These are phyloP conservation scores for Clitopilus hobsonii DNA, from an alignment of 768 basidiomycete genomes.

Conservation along the genomic window DNA sequence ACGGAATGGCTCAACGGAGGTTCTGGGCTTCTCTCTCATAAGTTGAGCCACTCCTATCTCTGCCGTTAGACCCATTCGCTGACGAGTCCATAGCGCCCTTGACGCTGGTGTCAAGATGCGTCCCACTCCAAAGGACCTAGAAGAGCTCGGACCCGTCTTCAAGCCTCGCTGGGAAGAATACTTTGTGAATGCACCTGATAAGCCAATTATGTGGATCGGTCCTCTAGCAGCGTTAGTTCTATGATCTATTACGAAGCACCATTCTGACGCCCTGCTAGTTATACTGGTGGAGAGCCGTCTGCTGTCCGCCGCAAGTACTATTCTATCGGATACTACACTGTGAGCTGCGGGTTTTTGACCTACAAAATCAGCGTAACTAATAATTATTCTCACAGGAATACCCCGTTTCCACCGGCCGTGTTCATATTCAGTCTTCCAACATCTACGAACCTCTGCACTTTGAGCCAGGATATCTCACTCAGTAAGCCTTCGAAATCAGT, in stretches of 20 bases:
- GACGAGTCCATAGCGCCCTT: conserved; percentile 31
- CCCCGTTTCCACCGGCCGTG: conserved; percentile 40
- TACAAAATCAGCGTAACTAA: conserved; percentile 11
- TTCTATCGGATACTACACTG: conserved; percentile 13
- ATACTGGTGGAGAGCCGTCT: conserved; percentile 12
- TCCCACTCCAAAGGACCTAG: conserved; percentile 44
- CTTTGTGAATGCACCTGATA: conserved; percentile 49
- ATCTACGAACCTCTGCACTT: conserved; percentile 38
- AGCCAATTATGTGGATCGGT: conserved; percentile 44
- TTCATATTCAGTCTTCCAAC: conserved; percentile 44
- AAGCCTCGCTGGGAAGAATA: conserved; percentile 42
- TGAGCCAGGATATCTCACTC: conserved; percentile 38
- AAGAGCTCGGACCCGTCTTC: conserved; percentile 47
- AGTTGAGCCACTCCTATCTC: conserved; percentile 21
- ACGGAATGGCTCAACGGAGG: conserved; percentile 12
- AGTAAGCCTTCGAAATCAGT: too few relatives aligned
- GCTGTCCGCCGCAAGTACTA: conserved; percentile 22
- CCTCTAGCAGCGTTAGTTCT: conserved; percentile 34
- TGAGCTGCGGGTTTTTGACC: conserved; percentile 15
- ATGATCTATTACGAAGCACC: conserved; percentile 20
- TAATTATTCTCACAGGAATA: conserved; percentile 27
- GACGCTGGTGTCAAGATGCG: conserved; percentile 57
- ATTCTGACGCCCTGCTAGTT: conserved; percentile 5
- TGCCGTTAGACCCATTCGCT: neutral
- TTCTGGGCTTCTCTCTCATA: conserved; percentile 39